Evolutionary conservation across 2,329 filamentous ascomycete species (phyloP).

Genomic region (Piedraia hortae): DNA sequence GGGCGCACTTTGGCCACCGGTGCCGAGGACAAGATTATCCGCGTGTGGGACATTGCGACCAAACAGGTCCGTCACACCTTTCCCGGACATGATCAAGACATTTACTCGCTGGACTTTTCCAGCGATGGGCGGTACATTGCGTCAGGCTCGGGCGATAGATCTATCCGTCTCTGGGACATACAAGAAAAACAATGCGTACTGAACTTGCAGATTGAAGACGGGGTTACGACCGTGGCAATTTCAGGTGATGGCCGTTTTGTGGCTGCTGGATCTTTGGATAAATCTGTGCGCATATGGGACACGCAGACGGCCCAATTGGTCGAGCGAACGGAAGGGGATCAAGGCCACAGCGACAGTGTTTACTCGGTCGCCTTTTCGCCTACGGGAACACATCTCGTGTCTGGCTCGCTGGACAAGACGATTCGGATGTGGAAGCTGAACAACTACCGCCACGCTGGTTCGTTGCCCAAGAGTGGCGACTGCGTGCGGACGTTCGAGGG

Average conservation of each 20-base stretch:
- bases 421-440: conserved; percentile 97
- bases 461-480: conserved; percentile 56
- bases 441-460: conserved; percentile 23
- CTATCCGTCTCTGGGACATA: conserved; percentile 89
- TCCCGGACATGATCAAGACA: conserved; percentile 92
- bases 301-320: conserved; percentile 61
- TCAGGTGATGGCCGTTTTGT: conserved; percentile 86
- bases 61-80: conserved; percentile 78
- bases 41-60: conserved; percentile 79
- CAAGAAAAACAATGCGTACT: conserved; percentile 57
- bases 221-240: conserved; percentile 90
- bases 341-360: conserved; percentile 89
- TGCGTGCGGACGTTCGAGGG: conserved; percentile 94
- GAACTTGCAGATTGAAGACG: conserved; percentile 79
- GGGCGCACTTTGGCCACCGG: conserved; percentile 83
- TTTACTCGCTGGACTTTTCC: conserved; percentile 88
- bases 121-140: conserved; percentile 83
- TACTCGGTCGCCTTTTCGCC: conserved; percentile 93
- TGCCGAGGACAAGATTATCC: conserved; percentile 89
- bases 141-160: conserved; percentile 81
- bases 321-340: conserved; percentile 72
- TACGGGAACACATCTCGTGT: conserved; percentile 75
- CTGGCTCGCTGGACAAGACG: conserved; percentile 84
- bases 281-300: conserved; percentile 96
- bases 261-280: conserved; percentile 81